Percentiles rank a stretch among this genome's conserved stretches.
Conservation (phyloP, 2,329 filamentous ascomycete genomes). For the Scytalidium sp. region DNA sequence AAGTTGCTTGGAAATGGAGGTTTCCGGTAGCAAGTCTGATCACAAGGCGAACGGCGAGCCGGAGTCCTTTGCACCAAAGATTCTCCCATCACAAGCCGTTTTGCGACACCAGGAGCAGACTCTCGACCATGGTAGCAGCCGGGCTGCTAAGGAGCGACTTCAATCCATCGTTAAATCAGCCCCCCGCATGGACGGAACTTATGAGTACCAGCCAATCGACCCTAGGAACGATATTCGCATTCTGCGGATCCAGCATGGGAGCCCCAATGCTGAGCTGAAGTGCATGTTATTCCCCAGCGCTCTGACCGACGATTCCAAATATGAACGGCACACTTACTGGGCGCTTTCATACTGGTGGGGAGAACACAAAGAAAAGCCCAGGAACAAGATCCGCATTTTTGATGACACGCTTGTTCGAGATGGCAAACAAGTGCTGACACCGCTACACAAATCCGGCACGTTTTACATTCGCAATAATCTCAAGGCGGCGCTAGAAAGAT, state of each 20-base stretch:
- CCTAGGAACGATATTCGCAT: slow-evolving; percentile 11
- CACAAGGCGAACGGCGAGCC: neutral
- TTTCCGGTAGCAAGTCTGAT: neutral
- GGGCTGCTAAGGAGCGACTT: neutral
- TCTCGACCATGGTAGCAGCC: neutral
- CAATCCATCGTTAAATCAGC: neutral
- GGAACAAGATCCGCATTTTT: slow-evolving; percentile 4
- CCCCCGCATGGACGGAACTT: neutral
- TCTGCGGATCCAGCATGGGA: slow-evolving; percentile 6
- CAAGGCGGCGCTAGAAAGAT: slow-evolving; percentile 4
- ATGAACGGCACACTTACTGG: slow-evolving; percentile 2
- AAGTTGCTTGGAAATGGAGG: neutral
- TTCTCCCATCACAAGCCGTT: neutral
- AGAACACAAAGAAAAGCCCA: neutral
- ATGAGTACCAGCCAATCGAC: slow-evolving; percentile 6
- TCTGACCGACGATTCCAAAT: neutral
- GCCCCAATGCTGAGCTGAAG: neutral
- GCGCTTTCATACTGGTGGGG: slow-evolving; percentile 13
- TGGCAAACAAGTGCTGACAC: neutral
- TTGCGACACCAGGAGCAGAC: neutral
- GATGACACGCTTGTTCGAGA: slow-evolving; percentile 2
- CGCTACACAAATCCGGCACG: neutral
- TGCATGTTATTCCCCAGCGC: slow-evolving; percentile 10
- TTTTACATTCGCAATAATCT: neutral
- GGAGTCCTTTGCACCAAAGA: neutral